Evolutionary conservation across 73 alveolate species (phyloP).

Genomic region (Paramecium primaurelia): DNA sequence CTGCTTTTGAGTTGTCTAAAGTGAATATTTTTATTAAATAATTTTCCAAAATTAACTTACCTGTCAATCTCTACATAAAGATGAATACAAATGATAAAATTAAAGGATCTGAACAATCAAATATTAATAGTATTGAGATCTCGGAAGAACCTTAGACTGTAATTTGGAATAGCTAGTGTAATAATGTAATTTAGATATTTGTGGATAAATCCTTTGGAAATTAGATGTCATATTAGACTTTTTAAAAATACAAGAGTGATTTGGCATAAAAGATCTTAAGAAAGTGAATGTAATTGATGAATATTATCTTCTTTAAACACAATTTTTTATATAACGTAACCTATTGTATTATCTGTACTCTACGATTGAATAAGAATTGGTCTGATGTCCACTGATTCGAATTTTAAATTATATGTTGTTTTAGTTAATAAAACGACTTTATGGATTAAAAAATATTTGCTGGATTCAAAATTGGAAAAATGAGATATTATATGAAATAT

Average conservation of each 20-base stretch:
- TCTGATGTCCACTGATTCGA: background rate
- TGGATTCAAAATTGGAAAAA: background rate
- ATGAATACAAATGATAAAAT: background rate
- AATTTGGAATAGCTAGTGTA: background rate
- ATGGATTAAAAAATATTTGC: background rate
- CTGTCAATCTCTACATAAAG: background rate
- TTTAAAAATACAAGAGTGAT: background rate
- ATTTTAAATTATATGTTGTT: background rate
- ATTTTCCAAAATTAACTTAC: background rate
- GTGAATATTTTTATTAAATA: background rate
- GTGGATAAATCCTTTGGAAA: background rate
- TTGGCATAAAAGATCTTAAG: background rate
- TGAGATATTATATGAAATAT: background rate
- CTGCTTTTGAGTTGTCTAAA: background rate
- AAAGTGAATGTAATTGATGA: background rate
- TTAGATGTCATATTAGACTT: background rate
- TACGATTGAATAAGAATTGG: background rate
- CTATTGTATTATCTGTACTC: background rate
- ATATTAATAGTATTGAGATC: background rate
- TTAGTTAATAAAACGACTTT: background rate
- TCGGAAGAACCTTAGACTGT: background rate
- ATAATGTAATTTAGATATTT: background rate
- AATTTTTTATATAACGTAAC: background rate
- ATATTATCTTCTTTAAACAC: background rate
- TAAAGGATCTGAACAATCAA: background rate